A percentile compares a stretch with the other conserved stretches of the same genome.
phyloP scores from a whole-genome alignment of 225 moss, liverwort and hornwort genomes.

The Takakia lepidozioides region DNA sequence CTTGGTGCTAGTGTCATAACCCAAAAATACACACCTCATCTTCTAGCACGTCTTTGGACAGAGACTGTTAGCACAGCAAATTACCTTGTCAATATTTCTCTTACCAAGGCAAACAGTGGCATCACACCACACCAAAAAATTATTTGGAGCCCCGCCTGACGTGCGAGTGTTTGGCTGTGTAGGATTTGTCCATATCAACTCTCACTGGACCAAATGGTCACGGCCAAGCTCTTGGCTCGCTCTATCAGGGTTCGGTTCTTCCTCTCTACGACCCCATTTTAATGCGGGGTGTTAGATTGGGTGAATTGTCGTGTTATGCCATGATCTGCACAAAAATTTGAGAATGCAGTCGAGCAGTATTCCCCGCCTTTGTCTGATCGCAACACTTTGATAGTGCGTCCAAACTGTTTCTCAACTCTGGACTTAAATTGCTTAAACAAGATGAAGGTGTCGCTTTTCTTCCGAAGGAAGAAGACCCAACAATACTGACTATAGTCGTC shows the following conservation, averaged over 20 bases:
- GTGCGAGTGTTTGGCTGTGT: constrained; percentile 1
- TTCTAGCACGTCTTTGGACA: not conserved
- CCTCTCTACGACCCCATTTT: not conserved
- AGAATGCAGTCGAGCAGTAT: not conserved
- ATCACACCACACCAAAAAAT: too few relatives aligned
- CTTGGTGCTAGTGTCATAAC: not conserved
- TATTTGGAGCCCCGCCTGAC: too few relatives aligned
- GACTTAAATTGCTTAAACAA: not conserved
- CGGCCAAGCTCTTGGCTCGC: not conserved
- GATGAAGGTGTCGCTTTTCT: not conserved
- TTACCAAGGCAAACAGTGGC: not conserved
- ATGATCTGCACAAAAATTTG: constrained; percentile 1
- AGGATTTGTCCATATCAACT: not conserved
- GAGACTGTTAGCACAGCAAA: not conserved
- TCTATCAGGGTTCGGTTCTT: not conserved
- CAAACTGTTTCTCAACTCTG: constrained; percentile 1
- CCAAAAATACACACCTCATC: not conserved
- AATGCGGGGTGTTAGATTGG: constrained; percentile 2
- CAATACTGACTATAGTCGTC: not conserved
- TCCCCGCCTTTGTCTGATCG: constrained; percentile 4
- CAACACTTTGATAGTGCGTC: not conserved
- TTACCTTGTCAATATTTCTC: not conserved
- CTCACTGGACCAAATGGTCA: not conserved
- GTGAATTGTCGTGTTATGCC: constrained; percentile 4
- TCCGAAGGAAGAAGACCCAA: constrained; percentile 3